Evolutionary conservation across 2,329 filamentous ascomycete species (phyloP).

Genomic region (Penicillium sp.): DNA sequence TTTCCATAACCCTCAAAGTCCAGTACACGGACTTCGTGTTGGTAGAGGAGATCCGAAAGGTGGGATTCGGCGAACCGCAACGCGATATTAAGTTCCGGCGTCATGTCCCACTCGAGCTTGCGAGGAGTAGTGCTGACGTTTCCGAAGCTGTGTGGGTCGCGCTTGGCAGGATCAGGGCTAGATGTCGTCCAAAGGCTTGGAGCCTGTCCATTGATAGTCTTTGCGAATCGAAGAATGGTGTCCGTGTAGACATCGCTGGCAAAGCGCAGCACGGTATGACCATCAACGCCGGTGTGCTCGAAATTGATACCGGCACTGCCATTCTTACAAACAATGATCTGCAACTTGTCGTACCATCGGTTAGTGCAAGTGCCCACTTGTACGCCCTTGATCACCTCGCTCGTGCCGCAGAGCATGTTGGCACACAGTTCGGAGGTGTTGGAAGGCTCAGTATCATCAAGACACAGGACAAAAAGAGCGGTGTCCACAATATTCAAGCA

Average conservation of each 20-base stretch:
- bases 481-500: constrained; percentile 95
- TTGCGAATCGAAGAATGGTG: constrained; percentile 91
- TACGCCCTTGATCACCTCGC: constrained; percentile 84
- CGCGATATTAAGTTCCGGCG: constrained; percentile 83
- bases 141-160: constrained; percentile 86
- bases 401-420: constrained; percentile 98
- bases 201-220: constrained; percentile 90
- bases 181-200: constrained; percentile 87
- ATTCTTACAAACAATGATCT: constrained; percentile 99
- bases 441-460: constrained; percentile 86
- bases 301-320: constrained; percentile 99
- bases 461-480: constrained; percentile 84
- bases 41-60: constrained; percentile 88
- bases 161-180: constrained; percentile 88
- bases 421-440: constrained; percentile 84
- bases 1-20: constrained; percentile 90
- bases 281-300: constrained; percentile 96
- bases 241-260: constrained; percentile 97
- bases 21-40: constrained; percentile 92
- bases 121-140: constrained; percentile 91
- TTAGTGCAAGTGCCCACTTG: constrained; percentile 98
- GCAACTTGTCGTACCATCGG: constrained; percentile 97
- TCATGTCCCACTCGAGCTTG: constrained; percentile 97
- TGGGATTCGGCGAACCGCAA: constrained; percentile 93
- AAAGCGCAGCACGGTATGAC: constrained; percentile 93